Evolutionary conservation across 768 basidiomycete species (phyloP).

Genomic region (Pleurotus eryngii): DNA sequence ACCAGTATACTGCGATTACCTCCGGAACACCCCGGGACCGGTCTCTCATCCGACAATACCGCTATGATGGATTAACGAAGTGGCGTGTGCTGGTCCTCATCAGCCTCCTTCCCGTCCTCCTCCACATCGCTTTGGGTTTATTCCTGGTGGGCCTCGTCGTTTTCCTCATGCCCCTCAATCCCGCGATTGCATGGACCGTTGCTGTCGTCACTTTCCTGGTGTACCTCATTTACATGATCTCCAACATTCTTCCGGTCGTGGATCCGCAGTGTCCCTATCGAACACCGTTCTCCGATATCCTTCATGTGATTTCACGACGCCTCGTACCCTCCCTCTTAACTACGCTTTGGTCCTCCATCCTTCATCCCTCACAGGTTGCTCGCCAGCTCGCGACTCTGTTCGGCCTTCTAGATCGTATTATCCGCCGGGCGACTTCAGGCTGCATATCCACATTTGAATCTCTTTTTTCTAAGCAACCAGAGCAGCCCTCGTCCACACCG

Average conservation of each 20-base stretch:
- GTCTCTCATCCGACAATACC: slow-evolving; percentile 33
- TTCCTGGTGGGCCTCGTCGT: slow-evolving; percentile 48
- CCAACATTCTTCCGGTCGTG: neutral
- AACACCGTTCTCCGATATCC: too few relatives aligned
- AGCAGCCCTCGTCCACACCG: too few relatives aligned
- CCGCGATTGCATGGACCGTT: slow-evolving; percentile 18
- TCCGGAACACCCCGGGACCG: slow-evolving; percentile 36
- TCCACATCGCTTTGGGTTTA: slow-evolving; percentile 46
- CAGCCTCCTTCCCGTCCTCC: slow-evolving; percentile 39
- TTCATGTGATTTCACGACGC: too few relatives aligned
- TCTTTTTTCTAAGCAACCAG: too few relatives aligned
- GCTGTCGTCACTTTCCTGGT: neutral
- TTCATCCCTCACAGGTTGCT: too few relatives aligned
- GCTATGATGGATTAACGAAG: slow-evolving; percentile 31
- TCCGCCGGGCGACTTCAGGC: too few relatives aligned
- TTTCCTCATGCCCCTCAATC: slow-evolving; percentile 38
- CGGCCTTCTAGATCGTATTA: too few relatives aligned
- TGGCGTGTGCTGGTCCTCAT: slow-evolving; percentile 38
- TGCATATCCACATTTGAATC: too few relatives aligned
- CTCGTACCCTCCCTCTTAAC: too few relatives aligned
- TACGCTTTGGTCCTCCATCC: too few relatives aligned
- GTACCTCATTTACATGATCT: neutral
- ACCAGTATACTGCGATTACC: slow-evolving; percentile 28
- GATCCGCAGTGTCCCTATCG: neutral
- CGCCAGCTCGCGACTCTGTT: too few relatives aligned